Base-by-base conservation (phyloP, 805 yeast species). In the Saccharomycopsis schoenii region DNA sequence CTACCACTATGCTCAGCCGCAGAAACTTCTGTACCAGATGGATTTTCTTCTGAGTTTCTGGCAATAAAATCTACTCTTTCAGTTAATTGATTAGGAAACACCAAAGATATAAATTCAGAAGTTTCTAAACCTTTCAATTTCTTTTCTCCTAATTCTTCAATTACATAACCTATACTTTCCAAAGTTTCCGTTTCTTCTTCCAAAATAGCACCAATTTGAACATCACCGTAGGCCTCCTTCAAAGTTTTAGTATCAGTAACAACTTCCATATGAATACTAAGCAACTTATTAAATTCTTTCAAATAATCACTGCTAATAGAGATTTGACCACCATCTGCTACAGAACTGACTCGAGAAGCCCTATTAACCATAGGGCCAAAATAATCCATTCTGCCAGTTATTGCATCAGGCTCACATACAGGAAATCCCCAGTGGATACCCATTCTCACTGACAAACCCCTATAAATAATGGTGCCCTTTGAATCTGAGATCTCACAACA, bases 361-460 rank as follows among this genome's bases (percentile, higher is more conserved):
- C 97, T 80, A 69, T 94, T 94, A 39, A 94, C 99, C 91, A 94
- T 92, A 0, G 99, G 99, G 0, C 99, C 99, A 68, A 94, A 88
- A 73, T 94, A 94, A 74, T 94, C 99, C 99, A 94, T 94, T 76
- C 99, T 84, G 66, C 91, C 83, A 0, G 99, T 94, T 59, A 92
- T 92, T 62, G 93, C 86, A 75, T 94, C 99, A 8, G 87, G 82
- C 72, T 94, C 99, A 68, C 96, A 89, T 51, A 93, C 97, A 0
- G 99, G 98, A 0, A 87, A 79, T 65, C 99, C 99, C 96, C 98
- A 94, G 72, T 94, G 98, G 51, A 90, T 82, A 63, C 99, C 99
- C 98, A 94, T 94, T 69, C 99, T 82, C 10, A 94, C 99, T 0
- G 96, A 88, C 54, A 94, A 75, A 1, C 99, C 99, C 61, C 94